Percentiles rank a stretch among this genome's conserved stretches.
Conservation (phyloP, 768 basidiomycete species). For the Boletus eberwhitei region DNA sequence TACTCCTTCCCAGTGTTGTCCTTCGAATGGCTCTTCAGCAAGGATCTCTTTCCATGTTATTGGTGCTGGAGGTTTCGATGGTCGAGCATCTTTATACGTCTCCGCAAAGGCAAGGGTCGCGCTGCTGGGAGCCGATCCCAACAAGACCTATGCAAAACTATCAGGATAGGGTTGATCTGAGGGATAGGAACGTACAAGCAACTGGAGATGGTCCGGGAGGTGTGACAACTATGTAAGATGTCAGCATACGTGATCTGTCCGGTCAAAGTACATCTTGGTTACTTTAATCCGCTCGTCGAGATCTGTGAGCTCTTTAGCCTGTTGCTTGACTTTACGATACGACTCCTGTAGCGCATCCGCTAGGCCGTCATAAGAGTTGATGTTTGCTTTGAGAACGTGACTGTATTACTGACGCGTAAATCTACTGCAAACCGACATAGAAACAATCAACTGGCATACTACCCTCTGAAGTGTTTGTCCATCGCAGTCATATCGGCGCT, state of each 20-base stretch:
- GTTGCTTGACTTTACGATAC: slow-evolving; percentile 49
- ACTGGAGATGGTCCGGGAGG: slow-evolving; percentile 69
- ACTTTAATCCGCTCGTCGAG: slow-evolving; percentile 69
- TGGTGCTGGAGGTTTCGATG: slow-evolving; percentile 26
- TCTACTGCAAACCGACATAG: not conserved
- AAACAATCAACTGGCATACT: slow-evolving; percentile 11
- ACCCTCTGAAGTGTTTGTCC: slow-evolving; percentile 57
- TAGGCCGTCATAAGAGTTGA: slow-evolving; percentile 60
- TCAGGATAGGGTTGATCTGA: not conserved
- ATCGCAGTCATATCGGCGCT: slow-evolving; percentile 54
- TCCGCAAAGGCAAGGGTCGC: slow-evolving; percentile 54
- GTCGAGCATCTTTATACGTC: slow-evolving; percentile 42
- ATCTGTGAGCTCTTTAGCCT: slow-evolving; percentile 48
- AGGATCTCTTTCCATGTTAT: slow-evolving; percentile 81
- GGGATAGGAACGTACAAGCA: slow-evolving; percentile 50
- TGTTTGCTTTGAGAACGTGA: slow-evolving; percentile 62
- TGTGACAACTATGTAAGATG: slow-evolving; percentile 42
- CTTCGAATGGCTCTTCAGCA: slow-evolving; percentile 79
- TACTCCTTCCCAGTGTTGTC: slow-evolving; percentile 82
- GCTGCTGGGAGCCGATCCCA: slow-evolving; percentile 52
- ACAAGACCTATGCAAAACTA: slow-evolving; percentile 42
- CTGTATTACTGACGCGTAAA: slow-evolving; percentile 34
- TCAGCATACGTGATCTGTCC: slow-evolving; percentile 1
- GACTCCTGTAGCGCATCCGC: slow-evolving; percentile 58
- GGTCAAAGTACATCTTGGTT: not conserved